phyloP scores from a whole-genome alignment of 805 yeast species.

The Kregervanrija pseudodelftensis region DNA sequence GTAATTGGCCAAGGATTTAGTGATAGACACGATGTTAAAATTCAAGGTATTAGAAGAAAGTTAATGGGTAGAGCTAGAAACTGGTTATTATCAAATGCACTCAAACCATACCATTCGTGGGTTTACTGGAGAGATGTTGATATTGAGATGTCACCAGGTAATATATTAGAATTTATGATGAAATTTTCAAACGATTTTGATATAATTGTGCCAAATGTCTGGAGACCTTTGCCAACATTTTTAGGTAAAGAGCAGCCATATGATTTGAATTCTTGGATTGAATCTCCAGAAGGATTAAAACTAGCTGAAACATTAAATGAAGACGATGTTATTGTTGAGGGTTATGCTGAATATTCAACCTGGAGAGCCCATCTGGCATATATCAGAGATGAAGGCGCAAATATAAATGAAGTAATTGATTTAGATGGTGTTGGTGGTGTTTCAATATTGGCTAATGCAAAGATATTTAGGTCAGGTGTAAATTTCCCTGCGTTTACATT shows the following conservation, averaged over 20 bases:
- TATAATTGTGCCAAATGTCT: constrained; percentile 80
- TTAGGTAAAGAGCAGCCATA: constrained; percentile 89
- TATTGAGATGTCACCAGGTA: constrained; percentile 74
- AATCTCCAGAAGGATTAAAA: constrained; percentile 67
- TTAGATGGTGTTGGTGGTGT: constrained; percentile 88
- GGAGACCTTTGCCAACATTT: constrained; percentile 95
- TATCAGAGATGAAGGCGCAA: constrained; percentile 53
- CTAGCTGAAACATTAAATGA: constrained; percentile 60
- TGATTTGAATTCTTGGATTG: constrained; percentile 95
- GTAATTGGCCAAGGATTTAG: constrained; percentile 78
- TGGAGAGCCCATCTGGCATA: constrained; percentile 81
- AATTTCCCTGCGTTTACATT: constrained; percentile 82
- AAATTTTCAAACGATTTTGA: constrained; percentile 49
- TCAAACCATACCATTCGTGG: constrained; percentile 84
- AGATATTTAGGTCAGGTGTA: constrained; percentile 69
- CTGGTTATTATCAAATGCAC: constrained; percentile 69
- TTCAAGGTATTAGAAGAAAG: constrained; percentile 77
- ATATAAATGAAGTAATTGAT: constrained; percentile 56
- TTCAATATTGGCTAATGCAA: constrained; percentile 68
- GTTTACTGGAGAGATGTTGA: constrained; percentile 89
- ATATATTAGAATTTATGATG: constrained; percentile 70
- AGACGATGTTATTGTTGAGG: constrained; percentile 84
- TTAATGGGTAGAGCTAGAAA: constrained; percentile 84
- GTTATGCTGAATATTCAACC: constrained; percentile 81
- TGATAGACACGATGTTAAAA: constrained; percentile 79